phyloP scores from a whole-genome alignment of 768 basidiomycete genomes.

The Mycena galopus region DNA sequence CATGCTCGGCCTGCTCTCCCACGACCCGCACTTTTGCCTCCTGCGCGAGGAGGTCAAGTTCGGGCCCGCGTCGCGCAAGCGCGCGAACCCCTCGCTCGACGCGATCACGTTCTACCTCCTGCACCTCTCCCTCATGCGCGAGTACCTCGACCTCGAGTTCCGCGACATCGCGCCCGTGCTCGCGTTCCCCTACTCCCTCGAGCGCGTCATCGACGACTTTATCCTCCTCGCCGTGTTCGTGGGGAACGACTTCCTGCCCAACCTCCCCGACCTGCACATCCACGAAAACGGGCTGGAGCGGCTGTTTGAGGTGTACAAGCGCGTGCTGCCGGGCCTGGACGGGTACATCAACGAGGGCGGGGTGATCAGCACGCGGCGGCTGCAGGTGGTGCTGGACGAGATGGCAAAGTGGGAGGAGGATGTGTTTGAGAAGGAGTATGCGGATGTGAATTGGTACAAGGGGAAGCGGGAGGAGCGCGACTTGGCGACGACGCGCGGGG shows the following conservation, averaged over 20 bases:
- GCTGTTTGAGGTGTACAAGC: constrained; percentile 96
- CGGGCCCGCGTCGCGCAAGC: constrained; percentile 80
- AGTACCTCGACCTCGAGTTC: constrained; percentile 98
- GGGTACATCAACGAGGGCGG: constrained; percentile 96
- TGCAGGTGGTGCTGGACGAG: constrained; percentile 91
- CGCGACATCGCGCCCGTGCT: constrained; percentile 73
- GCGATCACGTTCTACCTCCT: constrained; percentile 94
- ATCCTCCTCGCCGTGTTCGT: constrained; percentile 96
- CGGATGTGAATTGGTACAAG: constrained; percentile 93
- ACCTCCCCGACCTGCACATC: constrained; percentile 96
- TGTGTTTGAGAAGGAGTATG: constrained; percentile 91
- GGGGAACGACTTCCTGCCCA: constrained; percentile 97
- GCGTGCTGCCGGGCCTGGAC: constrained; percentile 84
- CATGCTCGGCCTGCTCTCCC: constrained; percentile 96
- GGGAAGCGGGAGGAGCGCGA: constrained; percentile 88
- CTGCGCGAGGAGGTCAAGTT: constrained; percentile 99
- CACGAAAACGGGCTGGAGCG: constrained; percentile 96
- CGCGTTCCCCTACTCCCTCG: constrained; percentile 88
- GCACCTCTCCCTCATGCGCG: constrained; percentile 94
- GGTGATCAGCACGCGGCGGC: constrained; percentile 78
- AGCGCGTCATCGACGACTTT: constrained; percentile 98
- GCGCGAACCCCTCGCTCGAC: constrained; percentile 70
- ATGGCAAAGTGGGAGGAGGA: constrained; percentile 91
- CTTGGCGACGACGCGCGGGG: constrained; percentile 75
- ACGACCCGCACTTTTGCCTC: constrained; percentile 98